Percentiles rank a stretch among this genome's conserved stretches.
Evolutionary conservation across 805 yeast species (phyloP).

Genomic region (Monosporozyma aerobia): DNA sequence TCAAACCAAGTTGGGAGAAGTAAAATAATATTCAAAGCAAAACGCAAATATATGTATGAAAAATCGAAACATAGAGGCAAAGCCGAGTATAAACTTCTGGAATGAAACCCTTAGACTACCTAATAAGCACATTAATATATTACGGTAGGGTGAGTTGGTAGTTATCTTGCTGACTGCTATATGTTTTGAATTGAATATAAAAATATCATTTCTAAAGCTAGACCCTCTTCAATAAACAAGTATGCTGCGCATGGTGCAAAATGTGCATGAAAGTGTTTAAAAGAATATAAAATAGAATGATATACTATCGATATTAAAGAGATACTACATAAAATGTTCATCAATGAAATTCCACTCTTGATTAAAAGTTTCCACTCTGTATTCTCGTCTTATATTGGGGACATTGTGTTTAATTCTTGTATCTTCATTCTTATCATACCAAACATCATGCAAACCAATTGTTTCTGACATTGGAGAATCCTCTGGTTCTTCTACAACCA

Average conservation of each 20-base stretch:
- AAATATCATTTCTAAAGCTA: too few species aligned
- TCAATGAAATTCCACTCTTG: conserved; percentile 25
- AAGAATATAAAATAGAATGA: background rate
- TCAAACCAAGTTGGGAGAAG: conserved; percentile 29
- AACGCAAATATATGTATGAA: too few species aligned
- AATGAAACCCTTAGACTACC: too few species aligned
- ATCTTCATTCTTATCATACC: conserved; percentile 24
- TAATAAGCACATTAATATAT: too few species aligned
- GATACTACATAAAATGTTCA: conserved; percentile 5
- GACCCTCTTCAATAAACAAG: too few species aligned
- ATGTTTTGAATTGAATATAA: too few species aligned
- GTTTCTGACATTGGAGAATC: conserved; percentile 10
- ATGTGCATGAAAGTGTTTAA: too few species aligned
- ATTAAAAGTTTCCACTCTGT: conserved; percentile 19
- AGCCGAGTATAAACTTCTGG: too few species aligned
- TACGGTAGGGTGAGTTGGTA: too few species aligned
- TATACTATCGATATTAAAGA: background rate
- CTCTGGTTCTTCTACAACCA: conserved; percentile 6
- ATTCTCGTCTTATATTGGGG: conserved; percentile 22
- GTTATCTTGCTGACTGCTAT: too few species aligned
- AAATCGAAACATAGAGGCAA: too few species aligned
- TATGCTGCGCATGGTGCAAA: too few species aligned
- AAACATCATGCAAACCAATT: conserved; percentile 19
- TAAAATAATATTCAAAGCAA: background rate
- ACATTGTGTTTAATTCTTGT: conserved; percentile 28